Evolutionary conservation across 345 rosid genomes (phyloP), one percentile per base, ranked within the genome.

Genomic region (Populus davidiana): DNA sequence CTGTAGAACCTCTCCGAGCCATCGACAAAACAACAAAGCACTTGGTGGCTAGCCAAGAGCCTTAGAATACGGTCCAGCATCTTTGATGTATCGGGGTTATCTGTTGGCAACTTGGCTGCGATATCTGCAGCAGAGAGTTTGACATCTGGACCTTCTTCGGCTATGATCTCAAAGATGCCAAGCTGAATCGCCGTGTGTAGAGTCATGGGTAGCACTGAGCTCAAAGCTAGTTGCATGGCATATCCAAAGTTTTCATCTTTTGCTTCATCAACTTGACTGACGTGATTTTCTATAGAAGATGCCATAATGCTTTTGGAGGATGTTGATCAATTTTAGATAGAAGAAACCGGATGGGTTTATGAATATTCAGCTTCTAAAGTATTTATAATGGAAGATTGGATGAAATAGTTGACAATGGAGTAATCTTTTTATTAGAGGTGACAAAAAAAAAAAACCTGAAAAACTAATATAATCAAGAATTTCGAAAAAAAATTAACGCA

Each of bases 51-150:
- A 18, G 86, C 88, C 35, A 90, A 77, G 20, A 90, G 75, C 31
- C 86, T 75, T 3, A 89, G 88, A 25, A 90, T 75, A 63, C 94
- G 85, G 68, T 89, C 96, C 0, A 90, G 82, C 83, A 87, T 85
- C 3, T 65, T 35, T 5, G 89, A 62, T 1, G 92, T 85, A 39
- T 88, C 85, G 0, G 84, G 85, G 79, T 89, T 87, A 16, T 54
- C 23, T 25, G 87, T 69, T 6, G 83, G 75, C 52, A 89, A 75
- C 36, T 73, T 75, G 36, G 67, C 65, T 23, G 76, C 87, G 16
- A 91, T 87, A 76, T 90, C 82, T 1, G 89, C 65, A 8, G 89
- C 72, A 3, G 91, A 87, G 69, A 92, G 81, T 78, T 83, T 86
- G 44, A 79, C 79, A 13, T 73, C 87, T 1, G 67, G 80, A 9